A percentile compares a stretch with the other conserved stretches of the same genome.
phyloP scores from a whole-genome alignment of 495 filamentous ascomycete genomes.

The Viridothelium virens region DNA sequence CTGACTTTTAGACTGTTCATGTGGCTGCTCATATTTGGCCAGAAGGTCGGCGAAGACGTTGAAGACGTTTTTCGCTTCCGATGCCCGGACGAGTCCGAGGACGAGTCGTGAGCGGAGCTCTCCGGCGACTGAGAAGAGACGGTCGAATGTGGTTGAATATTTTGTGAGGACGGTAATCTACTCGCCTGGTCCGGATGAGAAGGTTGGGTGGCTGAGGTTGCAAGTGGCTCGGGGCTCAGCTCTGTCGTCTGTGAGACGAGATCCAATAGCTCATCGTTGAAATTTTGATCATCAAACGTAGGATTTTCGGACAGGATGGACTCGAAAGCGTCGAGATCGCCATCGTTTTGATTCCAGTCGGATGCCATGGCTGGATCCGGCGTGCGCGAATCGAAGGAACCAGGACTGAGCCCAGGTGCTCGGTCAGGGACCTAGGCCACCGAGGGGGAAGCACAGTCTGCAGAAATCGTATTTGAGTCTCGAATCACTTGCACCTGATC shows the following conservation, averaged over 20 bases:
- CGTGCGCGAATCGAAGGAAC: not conserved
- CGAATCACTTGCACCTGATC: not conserved
- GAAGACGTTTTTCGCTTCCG: slow-evolving; percentile 43
- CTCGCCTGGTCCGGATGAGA: not conserved
- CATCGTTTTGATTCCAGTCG: not conserved
- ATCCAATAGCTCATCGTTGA: not conserved
- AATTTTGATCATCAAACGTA: not conserved
- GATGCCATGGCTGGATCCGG: not conserved
- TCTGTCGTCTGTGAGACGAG: slow-evolving; percentile 2
- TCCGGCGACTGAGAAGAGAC: slow-evolving; percentile 30
- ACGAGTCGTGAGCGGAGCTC: slow-evolving; percentile 42
- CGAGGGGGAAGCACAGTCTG: not conserved
- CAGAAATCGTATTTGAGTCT: not conserved
- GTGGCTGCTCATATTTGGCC: slow-evolving; percentile 14
- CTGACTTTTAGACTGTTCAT: slow-evolving; percentile 17
- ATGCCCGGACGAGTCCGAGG: slow-evolving; percentile 39
- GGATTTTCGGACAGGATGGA: slow-evolving; percentile 3
- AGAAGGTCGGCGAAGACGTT: slow-evolving; percentile 20
- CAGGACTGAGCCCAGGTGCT: not conserved
- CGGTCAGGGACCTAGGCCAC: not conserved
- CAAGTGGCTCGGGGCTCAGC: not conserved
- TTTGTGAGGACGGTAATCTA: not conserved
- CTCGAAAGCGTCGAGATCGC: not conserved
- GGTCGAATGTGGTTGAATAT: slow-evolving; percentile 1
- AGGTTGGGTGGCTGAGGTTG: not conserved